Conservation (phyloP, 306 rosid genomes). For the Medicago lupulina region DNA sequence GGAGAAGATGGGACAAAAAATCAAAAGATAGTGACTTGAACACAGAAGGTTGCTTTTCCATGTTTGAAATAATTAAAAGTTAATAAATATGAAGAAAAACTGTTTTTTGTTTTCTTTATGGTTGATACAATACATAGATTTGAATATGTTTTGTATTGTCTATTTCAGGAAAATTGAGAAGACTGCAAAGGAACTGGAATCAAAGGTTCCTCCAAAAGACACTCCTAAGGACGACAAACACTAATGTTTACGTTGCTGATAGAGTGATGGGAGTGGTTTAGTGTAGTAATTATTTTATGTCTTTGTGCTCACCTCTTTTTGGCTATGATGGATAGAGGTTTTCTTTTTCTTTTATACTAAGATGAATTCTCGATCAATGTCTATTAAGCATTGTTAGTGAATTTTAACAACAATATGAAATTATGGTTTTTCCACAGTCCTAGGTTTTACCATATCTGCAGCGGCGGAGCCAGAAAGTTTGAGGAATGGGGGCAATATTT, state of each 20-base stretch:
- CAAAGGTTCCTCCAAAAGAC: slow-evolving; percentile 54
- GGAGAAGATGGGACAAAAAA: too few species aligned
- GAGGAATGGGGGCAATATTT: too few species aligned
- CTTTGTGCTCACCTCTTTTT: too few species aligned
- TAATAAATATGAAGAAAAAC: not conserved
- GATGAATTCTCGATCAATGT: not conserved
- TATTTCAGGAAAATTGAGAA: slow-evolving; percentile 49
- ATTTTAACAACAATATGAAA: slow-evolving; percentile 27
- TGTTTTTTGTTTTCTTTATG: not conserved
- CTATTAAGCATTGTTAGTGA: slow-evolving; percentile 12
- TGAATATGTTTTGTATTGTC: slow-evolving; percentile 1
- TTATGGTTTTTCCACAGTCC: slow-evolving; percentile 28
- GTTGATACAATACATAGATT: too few species aligned
- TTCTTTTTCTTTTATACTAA: slow-evolving; percentile 2
- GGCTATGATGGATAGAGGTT: slow-evolving; percentile 18
- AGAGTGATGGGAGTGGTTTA: not conserved
- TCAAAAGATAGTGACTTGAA: too few species aligned
- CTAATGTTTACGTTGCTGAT: slow-evolving; percentile 34
- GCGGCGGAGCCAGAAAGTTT: too few species aligned
- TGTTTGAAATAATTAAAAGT: too few species aligned
- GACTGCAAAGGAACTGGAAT: slow-evolving; percentile 52
- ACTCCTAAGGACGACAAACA: slow-evolving; percentile 52
- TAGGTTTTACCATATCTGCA: not conserved
- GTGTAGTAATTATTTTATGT: too few species aligned
- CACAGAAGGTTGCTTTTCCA: too few species aligned